These are phyloP conservation scores for Cladosporium sphaerospermum DNA, from an alignment of 2,329 filamentous ascomycete genomes.

Conservation along the genomic window DNA sequence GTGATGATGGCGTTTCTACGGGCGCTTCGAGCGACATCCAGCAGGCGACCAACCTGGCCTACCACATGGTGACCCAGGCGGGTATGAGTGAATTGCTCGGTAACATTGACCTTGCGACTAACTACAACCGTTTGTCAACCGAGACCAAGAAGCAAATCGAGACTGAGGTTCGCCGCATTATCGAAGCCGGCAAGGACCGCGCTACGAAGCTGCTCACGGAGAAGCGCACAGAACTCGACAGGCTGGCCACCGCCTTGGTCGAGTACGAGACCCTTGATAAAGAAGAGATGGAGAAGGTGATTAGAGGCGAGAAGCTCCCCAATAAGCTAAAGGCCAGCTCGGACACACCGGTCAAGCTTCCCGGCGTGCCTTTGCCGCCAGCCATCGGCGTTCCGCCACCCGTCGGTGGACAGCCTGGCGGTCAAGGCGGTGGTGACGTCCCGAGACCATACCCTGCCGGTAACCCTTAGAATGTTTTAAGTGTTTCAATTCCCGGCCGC, in stretches of 20 bases:
- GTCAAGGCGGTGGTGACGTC: background rate
- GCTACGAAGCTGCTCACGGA: conserved; percentile 64
- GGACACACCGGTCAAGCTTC: conserved; percentile 61
- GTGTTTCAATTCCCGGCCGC: background rate
- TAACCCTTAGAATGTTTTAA: background rate
- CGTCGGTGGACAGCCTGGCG: background rate
- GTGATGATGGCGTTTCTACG: conserved; percentile 82
- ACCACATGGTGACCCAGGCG: conserved; percentile 78
- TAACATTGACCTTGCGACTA: conserved; percentile 77
- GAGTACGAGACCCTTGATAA: conserved; percentile 90
- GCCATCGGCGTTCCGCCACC: conserved; percentile 5
- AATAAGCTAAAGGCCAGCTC: conserved; percentile 57
- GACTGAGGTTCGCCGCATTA: conserved; percentile 73
- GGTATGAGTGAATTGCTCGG: conserved; percentile 87
- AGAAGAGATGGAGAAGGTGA: conserved; percentile 83
- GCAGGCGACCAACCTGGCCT: conserved; percentile 73
- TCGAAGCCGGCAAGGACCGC: conserved; percentile 74
- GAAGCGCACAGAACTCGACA: conserved; percentile 77
- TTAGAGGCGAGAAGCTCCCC: conserved; percentile 75
- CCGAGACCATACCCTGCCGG: conserved; percentile 9
- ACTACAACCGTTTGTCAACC: conserved; percentile 75
- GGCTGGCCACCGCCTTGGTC: conserved; percentile 80
- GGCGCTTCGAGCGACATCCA: conserved; percentile 81
- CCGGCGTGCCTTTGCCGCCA: conserved; percentile 27
- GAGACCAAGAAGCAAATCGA: conserved; percentile 86